Evolutionary conservation across 148 eudicot species (phyloP).

Genomic region (Nyssa sinensis): DNA sequence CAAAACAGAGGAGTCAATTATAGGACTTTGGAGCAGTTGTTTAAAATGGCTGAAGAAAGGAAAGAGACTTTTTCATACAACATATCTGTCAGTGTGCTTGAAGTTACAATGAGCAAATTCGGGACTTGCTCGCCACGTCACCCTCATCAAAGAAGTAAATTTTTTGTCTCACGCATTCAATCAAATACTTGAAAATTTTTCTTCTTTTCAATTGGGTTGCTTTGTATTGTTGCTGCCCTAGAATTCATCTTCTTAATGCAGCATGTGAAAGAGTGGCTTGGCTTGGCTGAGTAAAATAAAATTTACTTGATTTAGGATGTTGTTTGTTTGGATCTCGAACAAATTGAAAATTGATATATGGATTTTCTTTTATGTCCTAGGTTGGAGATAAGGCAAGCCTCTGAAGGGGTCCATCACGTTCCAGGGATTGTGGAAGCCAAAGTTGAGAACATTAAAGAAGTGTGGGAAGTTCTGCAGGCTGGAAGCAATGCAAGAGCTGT

Average conservation of each 20-base stretch:
- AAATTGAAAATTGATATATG: background rate
- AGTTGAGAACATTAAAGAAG: conserved; percentile 64
- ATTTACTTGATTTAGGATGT: background rate
- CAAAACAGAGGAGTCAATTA: conserved; percentile 66
- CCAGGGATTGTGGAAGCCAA: conserved; percentile 86
- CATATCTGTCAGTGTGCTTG: conserved; percentile 62
- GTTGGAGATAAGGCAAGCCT: conserved; percentile 81
- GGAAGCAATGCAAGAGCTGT: conserved; percentile 88
- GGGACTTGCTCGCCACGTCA: conserved; percentile 57
- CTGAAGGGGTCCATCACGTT: conserved; percentile 80
- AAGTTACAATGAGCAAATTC: conserved; percentile 75
- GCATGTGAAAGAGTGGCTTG: background rate
- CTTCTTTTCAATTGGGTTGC: background rate
- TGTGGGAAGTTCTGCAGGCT: conserved; percentile 77
- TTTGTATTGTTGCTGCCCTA: conserved; percentile 1
- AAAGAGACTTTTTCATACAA: conserved; percentile 41
- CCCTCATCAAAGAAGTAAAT: conserved; percentile 58
- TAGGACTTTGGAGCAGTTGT: conserved; percentile 57
- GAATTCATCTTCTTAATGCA: background rate
- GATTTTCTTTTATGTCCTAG: conserved; percentile 25
- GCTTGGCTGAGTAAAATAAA: background rate
- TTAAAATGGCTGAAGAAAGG: conserved; percentile 43
- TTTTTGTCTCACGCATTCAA: background rate
- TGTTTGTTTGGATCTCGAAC: background rate
- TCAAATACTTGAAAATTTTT: background rate